Percentiles rank a stretch among this genome's conserved stretches.
Evolutionary conservation across 805 yeast genomes (phyloP).

Genomic region (Blastobotrys peoriensis): DNA sequence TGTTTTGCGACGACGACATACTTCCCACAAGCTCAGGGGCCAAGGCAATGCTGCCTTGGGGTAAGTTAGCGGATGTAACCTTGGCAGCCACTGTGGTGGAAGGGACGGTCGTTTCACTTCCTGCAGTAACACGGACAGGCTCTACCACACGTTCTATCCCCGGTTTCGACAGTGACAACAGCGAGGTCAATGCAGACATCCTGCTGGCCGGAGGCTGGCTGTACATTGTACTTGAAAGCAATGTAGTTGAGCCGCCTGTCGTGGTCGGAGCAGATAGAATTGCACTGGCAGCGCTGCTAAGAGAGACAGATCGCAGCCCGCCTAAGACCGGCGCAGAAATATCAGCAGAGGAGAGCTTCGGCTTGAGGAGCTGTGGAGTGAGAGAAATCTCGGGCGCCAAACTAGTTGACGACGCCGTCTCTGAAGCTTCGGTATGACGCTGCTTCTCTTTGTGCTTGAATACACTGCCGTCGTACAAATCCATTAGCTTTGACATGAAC

Average conservation of each 20-base stretch:
- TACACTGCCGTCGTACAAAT: conserved; percentile 54
- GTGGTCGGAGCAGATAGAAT: conserved; percentile 15
- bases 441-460: conserved; percentile 34
- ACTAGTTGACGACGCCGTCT: conserved; percentile 18
- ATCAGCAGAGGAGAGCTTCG: conserved; percentile 13
- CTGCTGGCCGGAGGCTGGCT: not conserved
- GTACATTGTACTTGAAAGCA: conserved; percentile 8
- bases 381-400: conserved; percentile 23
- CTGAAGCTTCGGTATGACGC: conserved; percentile 20
- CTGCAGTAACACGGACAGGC: no score
- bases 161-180: conserved; percentile 31
- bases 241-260: conserved; percentile 2
- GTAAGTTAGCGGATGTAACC: no score
- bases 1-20: no score
- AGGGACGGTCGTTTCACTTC: no score
- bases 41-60: no score
- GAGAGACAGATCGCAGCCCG: conserved; percentile 23
- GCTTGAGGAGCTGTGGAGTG: conserved; percentile 19
- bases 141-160: no score
- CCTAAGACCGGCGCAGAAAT: conserved; percentile 1
- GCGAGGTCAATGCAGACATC: conserved; percentile 36
- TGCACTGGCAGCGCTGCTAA: conserved; percentile 16
- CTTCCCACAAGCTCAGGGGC: no score
- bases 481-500: conserved; percentile 57
- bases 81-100: no score